These are phyloP conservation scores for Massariosphaeria phaeospora DNA, from an alignment of 495 filamentous ascomycete species.

Conservation along the genomic window DNA sequence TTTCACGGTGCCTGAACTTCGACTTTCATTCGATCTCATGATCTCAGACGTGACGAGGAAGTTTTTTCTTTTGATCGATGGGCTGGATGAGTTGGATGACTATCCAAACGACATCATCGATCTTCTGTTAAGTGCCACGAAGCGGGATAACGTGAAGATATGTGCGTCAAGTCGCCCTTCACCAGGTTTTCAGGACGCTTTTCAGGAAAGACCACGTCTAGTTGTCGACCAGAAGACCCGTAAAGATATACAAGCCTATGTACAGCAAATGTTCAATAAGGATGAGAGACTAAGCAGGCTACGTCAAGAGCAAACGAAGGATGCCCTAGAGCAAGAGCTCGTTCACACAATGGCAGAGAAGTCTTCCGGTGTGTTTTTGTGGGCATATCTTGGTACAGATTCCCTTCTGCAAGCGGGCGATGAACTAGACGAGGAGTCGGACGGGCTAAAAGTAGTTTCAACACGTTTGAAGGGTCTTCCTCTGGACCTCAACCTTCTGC, in stretches of 20 bases:
- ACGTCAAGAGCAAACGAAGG: slow-evolving; percentile 5
- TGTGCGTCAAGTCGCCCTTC: slow-evolving; percentile 15
- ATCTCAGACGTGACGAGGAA: slow-evolving; percentile 12
- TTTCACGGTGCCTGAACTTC: slow-evolving; percentile 8
- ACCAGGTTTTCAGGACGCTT: slow-evolving; percentile 5
- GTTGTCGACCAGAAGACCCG: background rate
- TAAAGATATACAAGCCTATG: slow-evolving; percentile 2
- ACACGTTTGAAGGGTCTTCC: slow-evolving; percentile 5
- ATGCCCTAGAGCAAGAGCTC: background rate
- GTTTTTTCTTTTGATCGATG: slow-evolving; percentile 23
- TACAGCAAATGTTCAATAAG: background rate
- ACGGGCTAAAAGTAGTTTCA: too few relatives aligned
- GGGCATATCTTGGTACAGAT: slow-evolving; percentile 6
- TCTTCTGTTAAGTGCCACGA: background rate
- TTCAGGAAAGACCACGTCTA: slow-evolving; percentile 4
- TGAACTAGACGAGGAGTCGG: slow-evolving; percentile 2
- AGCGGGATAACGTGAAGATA: slow-evolving; percentile 14
- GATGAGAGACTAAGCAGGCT: background rate
- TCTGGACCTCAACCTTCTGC: slow-evolving; percentile 1
- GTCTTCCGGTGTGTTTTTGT: slow-evolving; percentile 11
- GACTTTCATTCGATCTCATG: slow-evolving; percentile 5
- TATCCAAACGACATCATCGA: slow-evolving; percentile 6
- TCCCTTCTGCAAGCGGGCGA: background rate
- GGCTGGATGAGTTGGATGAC: slow-evolving; percentile 10
- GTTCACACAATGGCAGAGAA: slow-evolving; percentile 10